Evolutionary conservation across 768 basidiomycete genomes (phyloP), one percentile per base, ranked within the genome.

Genomic region (Suillus variegatus): DNA sequence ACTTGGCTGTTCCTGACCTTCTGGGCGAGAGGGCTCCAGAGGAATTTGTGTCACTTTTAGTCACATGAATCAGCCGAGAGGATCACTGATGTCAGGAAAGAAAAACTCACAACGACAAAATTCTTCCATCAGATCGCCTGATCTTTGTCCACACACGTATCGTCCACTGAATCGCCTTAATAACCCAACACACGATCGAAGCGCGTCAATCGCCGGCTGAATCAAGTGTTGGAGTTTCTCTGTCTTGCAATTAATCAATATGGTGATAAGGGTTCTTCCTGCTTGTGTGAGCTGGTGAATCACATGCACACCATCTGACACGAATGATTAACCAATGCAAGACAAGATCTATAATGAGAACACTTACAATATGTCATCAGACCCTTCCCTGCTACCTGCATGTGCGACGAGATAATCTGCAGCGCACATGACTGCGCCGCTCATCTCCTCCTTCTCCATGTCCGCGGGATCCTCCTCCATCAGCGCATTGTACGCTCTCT

Each of bases 281-380:
- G 95, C 95, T 73, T 96, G 94, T 4, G 95, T 96, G 65, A 97
- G 81, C 75, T 97, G 95, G 74, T 97, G 95, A 55, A 97, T 97
- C 66, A 96, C 94, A 75, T 96, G 94, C 1, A 97, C 94, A 3
- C 95, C 95, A 76, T 95, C 94, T 95, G 72, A 5, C 36, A 8
- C 64, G 58, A 65, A 67, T 62, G 65, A 66, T 69, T 55, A 64
- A 61, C 65, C 61, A 61, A 66, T 62, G 47, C 41, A 60, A 32
- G 46, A 65, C 41, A 67, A 49, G 62, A 46, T 20, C 46, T 60
- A 28, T 5, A 43, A 64, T 57, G 49, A 61, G 65, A 52, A 69
- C 44, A 84, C 93, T 79, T 70, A 95, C 93, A 97, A 71, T 95
- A 97, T 6, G 95, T 96, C 94, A 97, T 96, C 71, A 96, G 70